Conservation (phyloP, 2,329 filamentous ascomycete genomes). For the Beauveria rudraprayagi region DNA sequence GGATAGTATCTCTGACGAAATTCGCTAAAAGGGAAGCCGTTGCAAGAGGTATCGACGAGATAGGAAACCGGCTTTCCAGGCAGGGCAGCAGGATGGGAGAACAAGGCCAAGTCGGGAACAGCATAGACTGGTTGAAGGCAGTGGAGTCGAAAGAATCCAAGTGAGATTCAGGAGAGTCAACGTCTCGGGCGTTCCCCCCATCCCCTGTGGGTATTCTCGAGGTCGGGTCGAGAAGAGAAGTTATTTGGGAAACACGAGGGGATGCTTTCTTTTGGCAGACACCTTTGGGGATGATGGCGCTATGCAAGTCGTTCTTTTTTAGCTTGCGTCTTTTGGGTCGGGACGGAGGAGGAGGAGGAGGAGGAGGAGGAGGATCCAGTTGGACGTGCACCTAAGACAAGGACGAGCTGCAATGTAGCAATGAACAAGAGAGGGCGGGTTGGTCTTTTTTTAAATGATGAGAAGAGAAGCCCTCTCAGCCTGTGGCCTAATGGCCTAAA, state of each 20-base stretch:
- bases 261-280: conserved; percentile 11
- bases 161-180: conserved; percentile 11
- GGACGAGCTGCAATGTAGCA: neutral
- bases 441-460: conserved; percentile 8
- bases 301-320: conserved; percentile 8
- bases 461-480: neutral
- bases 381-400: conserved; percentile 6
- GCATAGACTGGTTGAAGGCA: conserved; percentile 10
- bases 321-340: conserved; percentile 3
- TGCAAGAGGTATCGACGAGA: neutral
- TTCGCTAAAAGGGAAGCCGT: neutral
- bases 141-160: neutral
- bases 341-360: neutral
- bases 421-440: conserved; percentile 1
- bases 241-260: conserved; percentile 2
- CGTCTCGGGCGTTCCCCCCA: conserved; percentile 1
- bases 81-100: neutral
- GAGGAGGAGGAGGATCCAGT: neutral
- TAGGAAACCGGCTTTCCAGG: neutral
- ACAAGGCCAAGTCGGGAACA: conserved; percentile 11
- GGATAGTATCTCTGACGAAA: neutral
- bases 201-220: neutral
- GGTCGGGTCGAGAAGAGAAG: neutral
- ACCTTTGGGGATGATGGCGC: conserved; percentile 2
- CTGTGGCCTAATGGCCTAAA: neutral